A percentile compares a stretch with the other conserved stretches of the same genome.
phyloP scores from a whole-genome alignment of 352 stramenopile species.

The Globisporangium lucens region DNA sequence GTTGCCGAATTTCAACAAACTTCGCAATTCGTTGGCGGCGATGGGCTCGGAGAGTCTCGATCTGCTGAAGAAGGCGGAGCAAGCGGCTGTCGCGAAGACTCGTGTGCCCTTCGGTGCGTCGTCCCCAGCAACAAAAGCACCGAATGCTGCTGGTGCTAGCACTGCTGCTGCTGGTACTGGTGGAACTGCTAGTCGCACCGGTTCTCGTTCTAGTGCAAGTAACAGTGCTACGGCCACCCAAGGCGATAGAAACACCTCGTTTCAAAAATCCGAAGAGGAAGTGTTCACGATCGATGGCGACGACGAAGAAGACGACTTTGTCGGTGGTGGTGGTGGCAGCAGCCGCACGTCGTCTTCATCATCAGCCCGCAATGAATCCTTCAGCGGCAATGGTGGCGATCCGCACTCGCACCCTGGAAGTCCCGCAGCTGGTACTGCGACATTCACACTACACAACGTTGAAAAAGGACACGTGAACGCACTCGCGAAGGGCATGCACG shows the following conservation, averaged over 20 bases:
- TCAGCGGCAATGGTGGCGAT: conserved; percentile 19
- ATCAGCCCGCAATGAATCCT: conserved; percentile 48
- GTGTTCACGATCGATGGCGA: conserved; percentile 86
- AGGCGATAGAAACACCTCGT: conserved; percentile 30
- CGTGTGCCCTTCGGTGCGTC: conserved; percentile 31
- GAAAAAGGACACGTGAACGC: conserved; percentile 41
- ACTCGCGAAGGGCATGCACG: conserved; percentile 62
- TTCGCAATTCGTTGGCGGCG: conserved; percentile 55
- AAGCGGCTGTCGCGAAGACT: conserved; percentile 45
- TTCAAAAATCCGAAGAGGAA: conserved; percentile 63
- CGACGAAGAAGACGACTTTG: conserved; percentile 57
- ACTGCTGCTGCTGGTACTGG: neutral
- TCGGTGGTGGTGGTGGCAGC: conserved; percentile 22
- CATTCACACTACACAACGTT: conserved; percentile 47
- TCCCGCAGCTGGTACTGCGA: conserved; percentile 4
- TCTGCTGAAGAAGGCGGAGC: conserved; percentile 75
- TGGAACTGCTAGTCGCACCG: neutral
- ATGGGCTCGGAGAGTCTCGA: conserved; percentile 70
- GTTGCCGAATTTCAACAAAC: conserved; percentile 49
- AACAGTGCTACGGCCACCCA: neutral
- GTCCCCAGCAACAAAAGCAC: conserved; percentile 4
- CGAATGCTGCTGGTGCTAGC: conserved; percentile 2
- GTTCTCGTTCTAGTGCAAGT: neutral
- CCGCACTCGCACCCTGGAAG: neutral
- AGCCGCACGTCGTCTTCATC: conserved; percentile 46